Base-by-base conservation (phyloP, 108 stramenopile genomes). In the Skeletonema tropicum region DNA sequence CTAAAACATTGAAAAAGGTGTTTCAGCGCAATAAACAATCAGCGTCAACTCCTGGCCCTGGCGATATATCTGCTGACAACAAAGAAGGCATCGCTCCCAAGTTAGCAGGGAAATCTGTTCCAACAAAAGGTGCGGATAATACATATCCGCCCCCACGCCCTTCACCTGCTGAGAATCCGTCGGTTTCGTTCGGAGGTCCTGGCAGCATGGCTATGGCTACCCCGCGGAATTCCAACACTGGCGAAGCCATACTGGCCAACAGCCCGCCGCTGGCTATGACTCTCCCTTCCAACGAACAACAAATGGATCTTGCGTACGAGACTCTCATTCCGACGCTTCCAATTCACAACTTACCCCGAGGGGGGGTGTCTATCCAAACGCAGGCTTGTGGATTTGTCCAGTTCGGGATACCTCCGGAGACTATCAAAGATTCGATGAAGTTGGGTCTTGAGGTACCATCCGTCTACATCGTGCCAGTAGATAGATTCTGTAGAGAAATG, bases 401-500 rank as follows among this genome's bases (percentile, higher is more conserved):
- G 84, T 95, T 93, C 68, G 96, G 96, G 35, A 95, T 98, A 25
- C 97, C 97, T 59, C 97, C 97, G 3, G 97, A 98, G 75, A 98
- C 96, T 21, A 97, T 98, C 87, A 98, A 98, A 74, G 97, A 98
- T 75, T 90, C 88, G 62, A 95, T 98, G 95, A 75, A 74, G 13
- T 66, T 97, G 21, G 97, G 96, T 19, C 76, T 97, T 9, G 71
- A 77, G 3, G 90, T 95, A 11, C 97, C 97, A 12, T 72, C 83
- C 29, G 85, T 95, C 12, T 98, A 95, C 83, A 92, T 98, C 66
- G 90, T 98, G 12, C 97, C 97, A 19, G 89, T 89, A 5, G 95
- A 98, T 55, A 80, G 95, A 31, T 98, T 98, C 70, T 92, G 93
- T 60, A 66, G 95, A 14, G 93, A 95, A 62, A 88, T 96, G 89